phyloP scores from a whole-genome alignment of 257 asterid species.

The Solanum corneliomulleri region DNA sequence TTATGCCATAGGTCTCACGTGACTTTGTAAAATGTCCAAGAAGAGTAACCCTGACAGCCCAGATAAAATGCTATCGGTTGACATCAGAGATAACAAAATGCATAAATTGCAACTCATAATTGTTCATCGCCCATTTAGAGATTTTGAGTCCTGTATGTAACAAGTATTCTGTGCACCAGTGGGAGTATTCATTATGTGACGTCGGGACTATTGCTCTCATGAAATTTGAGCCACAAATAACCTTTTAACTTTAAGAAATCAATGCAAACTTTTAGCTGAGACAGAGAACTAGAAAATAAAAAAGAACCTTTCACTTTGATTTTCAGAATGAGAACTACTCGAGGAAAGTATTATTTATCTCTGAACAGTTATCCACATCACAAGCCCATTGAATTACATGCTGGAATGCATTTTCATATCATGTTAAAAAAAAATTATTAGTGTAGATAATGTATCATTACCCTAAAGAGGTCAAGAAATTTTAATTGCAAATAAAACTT shows the following conservation, averaged over 20 bases:
- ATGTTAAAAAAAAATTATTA: not conserved
- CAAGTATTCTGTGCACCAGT: not conserved
- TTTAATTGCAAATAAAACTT: not conserved
- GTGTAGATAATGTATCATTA: not conserved
- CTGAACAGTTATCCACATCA: not conserved
- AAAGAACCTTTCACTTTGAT: not conserved
- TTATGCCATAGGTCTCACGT: not conserved
- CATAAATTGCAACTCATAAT: not conserved
- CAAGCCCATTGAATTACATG: not conserved
- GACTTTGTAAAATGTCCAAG: not conserved
- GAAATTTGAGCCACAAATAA: not conserved
- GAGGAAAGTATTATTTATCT: not conserved
- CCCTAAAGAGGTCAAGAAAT: not conserved
- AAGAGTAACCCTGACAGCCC: not conserved
- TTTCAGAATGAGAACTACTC: not conserved
- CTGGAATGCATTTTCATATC: not conserved
- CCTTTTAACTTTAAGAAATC: not conserved
- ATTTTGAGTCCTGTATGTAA: not conserved
- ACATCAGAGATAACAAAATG: not conserved
- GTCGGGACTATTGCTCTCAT: not conserved
- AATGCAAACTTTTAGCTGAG: not conserved
- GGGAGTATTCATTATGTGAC: not conserved
- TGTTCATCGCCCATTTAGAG: not conserved
- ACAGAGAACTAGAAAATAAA: not conserved
- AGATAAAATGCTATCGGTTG: not conserved